Evolutionary conservation across 305 asterid genomes (phyloP).

Genomic region (Fraxinus baroniana): DNA sequence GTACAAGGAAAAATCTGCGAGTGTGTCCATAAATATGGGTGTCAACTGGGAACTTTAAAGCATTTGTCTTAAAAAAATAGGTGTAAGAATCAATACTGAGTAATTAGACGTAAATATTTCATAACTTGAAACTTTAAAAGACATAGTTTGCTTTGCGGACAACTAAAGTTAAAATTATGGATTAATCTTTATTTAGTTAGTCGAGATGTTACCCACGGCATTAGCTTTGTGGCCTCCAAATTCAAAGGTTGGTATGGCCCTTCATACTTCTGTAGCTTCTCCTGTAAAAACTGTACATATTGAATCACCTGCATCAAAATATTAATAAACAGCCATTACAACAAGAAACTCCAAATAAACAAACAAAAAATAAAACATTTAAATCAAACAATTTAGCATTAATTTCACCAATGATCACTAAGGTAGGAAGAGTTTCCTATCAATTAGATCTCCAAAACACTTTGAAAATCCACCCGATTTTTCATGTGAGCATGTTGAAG

Average conservation of each 20-base stretch:
- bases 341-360: not conserved
- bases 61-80: not conserved
- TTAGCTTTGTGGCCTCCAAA: slow-evolving; percentile 50
- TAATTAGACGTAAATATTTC: not conserved
- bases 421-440: no score
- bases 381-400: not conserved
- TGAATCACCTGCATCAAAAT: slow-evolving; percentile 43
- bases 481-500: no score
- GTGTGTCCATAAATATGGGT: not conserved
- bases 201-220: slow-evolving; percentile 47
- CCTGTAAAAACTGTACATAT: slow-evolving; percentile 48
- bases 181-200: not conserved
- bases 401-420: not conserved
- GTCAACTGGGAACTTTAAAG: not conserved
- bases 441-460: no score
- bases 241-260: slow-evolving; percentile 45
- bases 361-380: not conserved
- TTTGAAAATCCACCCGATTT: no score
- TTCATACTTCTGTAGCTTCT: slow-evolving; percentile 49
- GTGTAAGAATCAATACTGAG: not conserved
- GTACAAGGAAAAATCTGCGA: not conserved
- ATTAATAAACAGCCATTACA: slow-evolving; percentile 8
- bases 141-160: not conserved
- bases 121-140: not conserved
- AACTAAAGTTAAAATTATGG: not conserved